Evolutionary conservation across 1,139 yeast species (phyloP), one percentile per base, ranked within the genome.

Genomic region (Groenewaldozyma auringiensis): DNA sequence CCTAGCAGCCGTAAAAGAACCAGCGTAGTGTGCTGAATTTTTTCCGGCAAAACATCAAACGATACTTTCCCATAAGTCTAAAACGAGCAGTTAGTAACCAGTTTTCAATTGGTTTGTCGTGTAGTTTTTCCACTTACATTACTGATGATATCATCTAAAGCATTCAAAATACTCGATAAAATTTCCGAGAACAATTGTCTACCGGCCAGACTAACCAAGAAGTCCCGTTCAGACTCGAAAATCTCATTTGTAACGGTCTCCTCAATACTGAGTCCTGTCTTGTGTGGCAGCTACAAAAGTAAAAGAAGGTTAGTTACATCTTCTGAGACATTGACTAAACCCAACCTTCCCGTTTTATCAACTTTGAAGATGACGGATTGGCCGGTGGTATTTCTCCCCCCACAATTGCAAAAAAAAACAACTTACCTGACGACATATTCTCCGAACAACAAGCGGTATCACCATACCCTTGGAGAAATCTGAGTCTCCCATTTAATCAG

Each of bases 1-100:
- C 66, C 60, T 34, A 66, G 40, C 31, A 67, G 49, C 42, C 63
- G 50, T 16, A 64, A 47, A 11, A 66, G 37, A 3, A 64, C 55
- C 40, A 62, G 50, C 3, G 64, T 49, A 4, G 67, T 61, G 6
- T 60, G 53, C 13, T 64, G 47, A 13, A 60, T 54, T 1, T 52
- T 41, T 32, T 36, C 11, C 22, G 43, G 40, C 18, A 27, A 29
- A 29, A 39, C 4, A 29, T 37, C 13, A 25, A 37, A n/a, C 39
- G 42, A 37, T 18, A 32, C 1, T 17, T 38, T 21, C 31, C 39
- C 37, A 22, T 34, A 21, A 17, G n/a, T 32, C 43, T 41, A 14
- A 13, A 18, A 32, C 9, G 38, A n/a, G 44, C 48, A 9, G 43
- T 39, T 6, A 42, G n/a, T 6, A 50, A 16, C 3, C 37, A 32